These are phyloP conservation scores for Coemansia furcata DNA, from an alignment of 192 early-diverging fungal genomes.

Conservation along the genomic window DNA sequence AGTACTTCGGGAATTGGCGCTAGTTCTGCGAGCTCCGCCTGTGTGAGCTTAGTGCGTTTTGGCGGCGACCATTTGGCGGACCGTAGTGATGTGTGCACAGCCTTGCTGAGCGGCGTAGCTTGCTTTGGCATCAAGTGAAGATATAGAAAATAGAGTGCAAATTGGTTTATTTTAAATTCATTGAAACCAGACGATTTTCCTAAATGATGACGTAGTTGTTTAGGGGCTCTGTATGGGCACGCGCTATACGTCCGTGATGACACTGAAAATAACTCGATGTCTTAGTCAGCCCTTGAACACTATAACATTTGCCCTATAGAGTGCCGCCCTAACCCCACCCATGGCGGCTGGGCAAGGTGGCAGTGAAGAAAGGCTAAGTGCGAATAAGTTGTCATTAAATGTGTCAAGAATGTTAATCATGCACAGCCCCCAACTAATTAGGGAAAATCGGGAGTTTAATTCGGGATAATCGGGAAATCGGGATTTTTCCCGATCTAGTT, in stretches of 20 bases:
- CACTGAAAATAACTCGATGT: neutral
- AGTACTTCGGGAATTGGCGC: constrained; percentile 47
- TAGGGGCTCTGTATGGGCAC: neutral
- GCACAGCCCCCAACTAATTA: too few species aligned
- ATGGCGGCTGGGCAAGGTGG: too few species aligned
- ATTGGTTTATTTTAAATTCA: too few species aligned
- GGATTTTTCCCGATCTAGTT: too few species aligned
- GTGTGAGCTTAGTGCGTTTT: constrained; percentile 4
- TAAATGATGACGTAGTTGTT: neutral
- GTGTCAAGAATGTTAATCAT: too few species aligned
- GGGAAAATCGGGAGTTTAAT: too few species aligned
- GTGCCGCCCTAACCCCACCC: too few species aligned
- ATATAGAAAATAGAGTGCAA: neutral
- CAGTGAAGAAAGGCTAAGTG: too few species aligned
- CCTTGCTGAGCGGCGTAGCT: neutral
- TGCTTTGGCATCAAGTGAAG: neutral
- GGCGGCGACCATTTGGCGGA: neutral
- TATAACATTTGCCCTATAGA: neutral
- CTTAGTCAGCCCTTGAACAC: neutral
- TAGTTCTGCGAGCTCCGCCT: constrained; percentile 16
- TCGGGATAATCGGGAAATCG: too few species aligned
- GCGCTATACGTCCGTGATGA: neutral
- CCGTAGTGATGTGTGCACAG: neutral
- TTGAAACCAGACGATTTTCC: too few species aligned
- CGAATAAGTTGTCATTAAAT: too few species aligned